These are phyloP conservation scores for Ustilago curta DNA, from an alignment of 1,284 basidiomycete species.

Conservation along the genomic window DNA sequence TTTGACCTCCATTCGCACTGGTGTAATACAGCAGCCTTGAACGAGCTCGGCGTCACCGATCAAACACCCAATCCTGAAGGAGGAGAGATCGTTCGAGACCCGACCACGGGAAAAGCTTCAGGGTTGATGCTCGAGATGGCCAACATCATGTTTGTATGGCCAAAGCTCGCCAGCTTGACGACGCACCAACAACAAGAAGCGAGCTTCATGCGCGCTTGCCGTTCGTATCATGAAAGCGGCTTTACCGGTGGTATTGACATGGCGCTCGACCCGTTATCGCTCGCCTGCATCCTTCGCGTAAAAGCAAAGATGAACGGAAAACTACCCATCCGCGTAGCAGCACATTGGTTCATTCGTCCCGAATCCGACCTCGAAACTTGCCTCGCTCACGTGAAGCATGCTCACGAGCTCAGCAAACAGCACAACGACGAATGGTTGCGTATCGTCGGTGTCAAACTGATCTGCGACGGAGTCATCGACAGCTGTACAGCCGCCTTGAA, in stretches of 20 bases:
- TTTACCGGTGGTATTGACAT: constrained; percentile 50
- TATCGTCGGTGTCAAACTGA: constrained; percentile 48
- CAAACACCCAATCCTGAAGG: constrained; percentile 43
- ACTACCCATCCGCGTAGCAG: constrained; percentile 39
- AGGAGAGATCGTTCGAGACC: constrained; percentile 43
- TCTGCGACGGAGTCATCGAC: constrained; percentile 52
- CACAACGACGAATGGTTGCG: constrained; percentile 50
- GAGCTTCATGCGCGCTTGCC: constrained; percentile 35
- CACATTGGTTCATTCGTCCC: constrained; percentile 47
- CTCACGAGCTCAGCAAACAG: constrained; percentile 29
- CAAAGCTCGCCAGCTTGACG: constrained; percentile 25
- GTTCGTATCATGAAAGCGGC: constrained; percentile 36
- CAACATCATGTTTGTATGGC: constrained; percentile 41
- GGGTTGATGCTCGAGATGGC: constrained; percentile 48
- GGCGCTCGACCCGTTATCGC: constrained; percentile 31
- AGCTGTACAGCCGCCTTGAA: constrained; percentile 48
- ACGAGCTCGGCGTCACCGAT: constrained; percentile 42
- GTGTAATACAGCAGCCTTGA: constrained; percentile 47
- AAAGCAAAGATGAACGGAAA: constrained; percentile 31
- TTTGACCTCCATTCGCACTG: constrained; percentile 48
- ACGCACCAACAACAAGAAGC: constrained; percentile 31
- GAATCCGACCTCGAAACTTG: constrained; percentile 18
- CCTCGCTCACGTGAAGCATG: constrained; percentile 35
- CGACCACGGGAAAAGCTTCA: constrained; percentile 31
- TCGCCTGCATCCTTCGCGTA: constrained; percentile 34